Evolutionary conservation across 441 rosid genomes (phyloP).

Genomic region (California macrophylla): DNA sequence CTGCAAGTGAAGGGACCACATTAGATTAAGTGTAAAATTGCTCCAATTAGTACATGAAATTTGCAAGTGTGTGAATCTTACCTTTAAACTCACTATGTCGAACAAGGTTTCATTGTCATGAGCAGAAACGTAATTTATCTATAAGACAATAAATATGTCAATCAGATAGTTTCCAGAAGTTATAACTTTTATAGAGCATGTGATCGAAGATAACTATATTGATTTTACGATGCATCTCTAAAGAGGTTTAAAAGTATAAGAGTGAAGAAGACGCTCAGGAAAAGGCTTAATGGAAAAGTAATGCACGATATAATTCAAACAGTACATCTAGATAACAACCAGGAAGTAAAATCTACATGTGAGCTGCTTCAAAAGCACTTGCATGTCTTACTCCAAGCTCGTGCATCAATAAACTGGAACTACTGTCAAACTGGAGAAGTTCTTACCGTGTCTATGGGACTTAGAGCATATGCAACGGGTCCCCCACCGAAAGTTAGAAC

Average conservation of each 20-base stretch:
- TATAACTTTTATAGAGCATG: not conserved
- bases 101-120: constrained; percentile 98
- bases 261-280: not conserved
- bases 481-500: constrained; percentile 56
- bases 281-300: too few species aligned
- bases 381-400: not conserved
- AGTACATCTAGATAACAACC: too few species aligned
- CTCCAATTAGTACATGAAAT: constrained; percentile 3
- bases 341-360: too few species aligned
- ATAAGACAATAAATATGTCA: constrained; percentile 25
- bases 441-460: constrained; percentile 70
- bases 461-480: constrained; percentile 69
- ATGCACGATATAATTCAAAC: too few species aligned
- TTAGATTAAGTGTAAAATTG: constrained; percentile 19
- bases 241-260: not conserved
- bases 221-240: not conserved
- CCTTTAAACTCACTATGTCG: constrained; percentile 83
- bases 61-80: constrained; percentile 21
- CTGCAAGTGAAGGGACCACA: constrained; percentile 33
- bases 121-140: constrained; percentile 94
- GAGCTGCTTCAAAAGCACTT: not conserved
- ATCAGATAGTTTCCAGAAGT: constrained; percentile 11
- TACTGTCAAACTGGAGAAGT: constrained; percentile 4
- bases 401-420: too few species aligned
- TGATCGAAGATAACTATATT: not conserved